phyloP scores from a whole-genome alignment of 768 basidiomycete genomes.

The Phaffia tasmanica region DNA sequence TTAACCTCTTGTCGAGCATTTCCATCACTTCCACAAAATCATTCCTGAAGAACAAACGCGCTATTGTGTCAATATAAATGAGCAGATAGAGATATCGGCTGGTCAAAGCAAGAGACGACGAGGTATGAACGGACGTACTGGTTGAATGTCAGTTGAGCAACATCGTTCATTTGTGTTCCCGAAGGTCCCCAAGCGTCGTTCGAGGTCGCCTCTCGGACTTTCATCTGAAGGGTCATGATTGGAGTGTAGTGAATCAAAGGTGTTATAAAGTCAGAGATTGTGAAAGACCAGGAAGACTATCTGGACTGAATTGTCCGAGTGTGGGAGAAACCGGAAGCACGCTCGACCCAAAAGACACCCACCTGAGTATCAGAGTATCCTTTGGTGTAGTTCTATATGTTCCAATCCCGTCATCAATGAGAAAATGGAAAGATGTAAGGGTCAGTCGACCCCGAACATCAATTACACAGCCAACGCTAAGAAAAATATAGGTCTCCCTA shows the following conservation, averaged over 20 bases:
- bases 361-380: slow-evolving; percentile 63
- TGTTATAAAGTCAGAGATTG: background rate
- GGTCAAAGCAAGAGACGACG: background rate
- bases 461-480: too few species aligned
- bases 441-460: background rate
- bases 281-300: background rate
- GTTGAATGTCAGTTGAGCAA: slow-evolving; percentile 92
- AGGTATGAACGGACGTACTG: slow-evolving; percentile 52
- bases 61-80: too few species aligned
- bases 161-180: slow-evolving; percentile 97
- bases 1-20: slow-evolving; percentile 95
- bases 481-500: too few species aligned
- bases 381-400: slow-evolving; percentile 29
- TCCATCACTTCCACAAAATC: slow-evolving; percentile 99
- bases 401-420: too few species aligned
- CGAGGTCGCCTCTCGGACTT: slow-evolving; percentile 89
- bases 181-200: slow-evolving; percentile 98
- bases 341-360: background rate
- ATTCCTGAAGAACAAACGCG: slow-evolving; percentile 43
- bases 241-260: background rate
- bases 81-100: background rate
- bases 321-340: background rate
- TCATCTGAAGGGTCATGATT: slow-evolving; percentile 49
- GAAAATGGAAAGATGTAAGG: too few species aligned
- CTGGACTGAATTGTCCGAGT: background rate